Conservation (phyloP, 1,284 basidiomycete species). For the Trametes polyzona region DNA sequence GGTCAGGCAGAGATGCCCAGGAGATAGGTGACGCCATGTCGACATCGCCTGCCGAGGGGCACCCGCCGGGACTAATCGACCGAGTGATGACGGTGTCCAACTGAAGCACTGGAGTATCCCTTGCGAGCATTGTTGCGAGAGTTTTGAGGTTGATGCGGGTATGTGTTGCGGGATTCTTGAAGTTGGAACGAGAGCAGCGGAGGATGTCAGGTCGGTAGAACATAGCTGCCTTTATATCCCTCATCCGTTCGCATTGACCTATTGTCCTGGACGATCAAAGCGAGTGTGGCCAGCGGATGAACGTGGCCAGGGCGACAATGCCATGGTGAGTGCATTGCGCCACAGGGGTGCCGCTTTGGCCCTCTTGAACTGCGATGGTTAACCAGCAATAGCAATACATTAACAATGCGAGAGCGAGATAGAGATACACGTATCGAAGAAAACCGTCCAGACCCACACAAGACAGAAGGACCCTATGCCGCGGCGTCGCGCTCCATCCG, state of each 20-base stretch:
- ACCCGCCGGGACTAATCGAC: constrained; percentile 21
- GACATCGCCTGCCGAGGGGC: constrained; percentile 19
- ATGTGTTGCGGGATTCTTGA: neutral
- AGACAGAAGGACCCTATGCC: constrained; percentile 22
- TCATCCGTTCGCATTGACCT: constrained; percentile 6
- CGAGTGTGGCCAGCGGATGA: constrained; percentile 1
- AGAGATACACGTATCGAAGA: constrained; percentile 29
- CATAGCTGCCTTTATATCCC: constrained; percentile 15
- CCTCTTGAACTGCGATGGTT: neutral
- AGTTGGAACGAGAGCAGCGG: constrained; percentile 5
- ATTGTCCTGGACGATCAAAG: constrained; percentile 20
- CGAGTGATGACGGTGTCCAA: constrained; percentile 13
- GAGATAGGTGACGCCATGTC: constrained; percentile 20
- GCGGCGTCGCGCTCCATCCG: constrained; percentile 61
- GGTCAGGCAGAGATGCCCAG: constrained; percentile 20
- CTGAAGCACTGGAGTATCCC: constrained; percentile 3
- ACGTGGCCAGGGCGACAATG: constrained; percentile 14
- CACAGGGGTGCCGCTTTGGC: constrained; percentile 1
- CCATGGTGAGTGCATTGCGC: neutral
- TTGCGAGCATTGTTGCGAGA: constrained; percentile 11
- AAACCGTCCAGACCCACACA: constrained; percentile 6
- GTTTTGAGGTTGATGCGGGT: neutral
- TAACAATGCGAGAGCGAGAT: constrained; percentile 12
- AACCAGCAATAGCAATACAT: constrained; percentile 19
- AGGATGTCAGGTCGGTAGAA: constrained; percentile 2